Conservation (phyloP, 805 yeast genomes). For the Zygoascus flipseniorum region DNA sequence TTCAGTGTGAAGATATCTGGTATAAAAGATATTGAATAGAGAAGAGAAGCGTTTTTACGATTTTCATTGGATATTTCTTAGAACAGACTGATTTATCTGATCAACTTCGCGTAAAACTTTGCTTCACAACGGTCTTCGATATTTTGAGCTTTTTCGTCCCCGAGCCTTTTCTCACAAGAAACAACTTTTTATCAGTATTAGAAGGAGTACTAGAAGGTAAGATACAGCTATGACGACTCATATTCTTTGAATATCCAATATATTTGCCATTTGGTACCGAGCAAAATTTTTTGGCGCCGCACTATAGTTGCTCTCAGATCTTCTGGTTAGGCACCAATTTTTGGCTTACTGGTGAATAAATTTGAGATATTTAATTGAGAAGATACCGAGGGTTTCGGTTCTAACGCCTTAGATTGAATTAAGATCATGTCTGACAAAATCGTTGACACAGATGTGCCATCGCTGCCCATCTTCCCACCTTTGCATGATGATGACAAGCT, state of each 20-base stretch:
- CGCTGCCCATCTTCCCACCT: conserved; percentile 86
- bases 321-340: background rate
- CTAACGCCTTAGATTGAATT: too few relatives aligned
- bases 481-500: conserved; percentile 74
- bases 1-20: background rate
- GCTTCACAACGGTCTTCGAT: background rate
- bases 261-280: background rate
- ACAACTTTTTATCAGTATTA: background rate
- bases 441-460: conserved; percentile 19
- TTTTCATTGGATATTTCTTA: background rate
- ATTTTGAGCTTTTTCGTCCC: background rate
- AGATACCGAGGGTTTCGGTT: background rate
- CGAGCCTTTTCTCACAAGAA: too few relatives aligned
- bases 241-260: background rate
- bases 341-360: background rate
- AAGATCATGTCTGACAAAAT: background rate
- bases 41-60: background rate
- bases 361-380: background rate
- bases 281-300: background rate
- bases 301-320: background rate
- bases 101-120: background rate
- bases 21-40: background rate
- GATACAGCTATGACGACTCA: background rate
- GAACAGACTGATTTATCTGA: background rate
- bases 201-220: background rate